These are phyloP conservation scores for Suillus subaureus DNA, from an alignment of 768 basidiomycete species.

Conservation along the genomic window DNA sequence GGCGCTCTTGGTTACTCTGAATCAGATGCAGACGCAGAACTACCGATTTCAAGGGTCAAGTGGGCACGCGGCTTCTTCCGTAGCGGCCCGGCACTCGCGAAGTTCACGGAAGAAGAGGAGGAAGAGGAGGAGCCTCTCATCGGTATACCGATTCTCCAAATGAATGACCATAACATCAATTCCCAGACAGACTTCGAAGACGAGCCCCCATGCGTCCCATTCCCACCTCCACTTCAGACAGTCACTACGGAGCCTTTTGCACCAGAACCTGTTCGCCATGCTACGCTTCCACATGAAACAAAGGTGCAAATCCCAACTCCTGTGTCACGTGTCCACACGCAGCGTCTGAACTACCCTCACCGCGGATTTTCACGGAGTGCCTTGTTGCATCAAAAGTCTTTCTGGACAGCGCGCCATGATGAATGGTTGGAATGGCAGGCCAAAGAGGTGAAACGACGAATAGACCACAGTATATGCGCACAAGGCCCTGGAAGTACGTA, in stretches of 20 bases:
- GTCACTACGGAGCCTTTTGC: constrained; percentile 17
- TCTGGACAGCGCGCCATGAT: constrained; percentile 62
- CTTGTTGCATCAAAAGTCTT: constrained; percentile 58
- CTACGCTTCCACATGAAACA: constrained; percentile 10
- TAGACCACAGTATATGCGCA: constrained; percentile 10
- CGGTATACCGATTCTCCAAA: constrained; percentile 5
- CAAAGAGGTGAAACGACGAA: constrained; percentile 11
- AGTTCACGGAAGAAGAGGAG: constrained; percentile 14
- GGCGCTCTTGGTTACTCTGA: constrained; percentile 7
- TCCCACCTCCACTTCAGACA: constrained; percentile 19
- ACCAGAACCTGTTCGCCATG: constrained; percentile 27
- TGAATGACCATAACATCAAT: constrained; percentile 4
- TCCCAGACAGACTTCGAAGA: constrained; percentile 20
- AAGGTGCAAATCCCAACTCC: constrained; percentile 6
- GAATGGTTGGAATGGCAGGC: constrained; percentile 46
- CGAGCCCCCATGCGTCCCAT: constrained; percentile 14
- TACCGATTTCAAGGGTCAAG: constrained; percentile 10
- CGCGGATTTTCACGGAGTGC: constrained; percentile 67
- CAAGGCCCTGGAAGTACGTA: constrained; percentile 26
- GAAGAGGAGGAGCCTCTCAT: constrained; percentile 3
- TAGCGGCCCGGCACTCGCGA: constrained; percentile 5
- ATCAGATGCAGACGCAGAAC: constrained; percentile 5
- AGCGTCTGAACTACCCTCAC: constrained; percentile 50
- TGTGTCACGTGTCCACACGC: constrained; percentile 17
- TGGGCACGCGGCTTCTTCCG: constrained; percentile 15